phyloP scores from a whole-genome alignment of 169 alveolate species.

The Cystoisospora suis region DNA sequence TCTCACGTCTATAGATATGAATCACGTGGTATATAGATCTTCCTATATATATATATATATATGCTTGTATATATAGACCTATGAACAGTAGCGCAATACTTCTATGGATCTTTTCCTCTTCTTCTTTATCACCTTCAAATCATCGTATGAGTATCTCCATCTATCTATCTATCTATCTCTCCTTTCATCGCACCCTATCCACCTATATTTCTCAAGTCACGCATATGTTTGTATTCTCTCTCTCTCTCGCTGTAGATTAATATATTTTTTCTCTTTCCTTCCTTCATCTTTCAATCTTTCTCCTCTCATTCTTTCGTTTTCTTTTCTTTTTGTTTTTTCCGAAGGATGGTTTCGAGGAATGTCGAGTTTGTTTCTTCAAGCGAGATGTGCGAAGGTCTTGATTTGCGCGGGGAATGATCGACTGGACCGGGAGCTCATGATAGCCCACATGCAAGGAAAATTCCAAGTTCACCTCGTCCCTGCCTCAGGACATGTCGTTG shows the following conservation, averaged over 20 bases:
- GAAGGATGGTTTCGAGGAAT: conserved; percentile 88
- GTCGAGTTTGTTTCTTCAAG: conserved; percentile 78
- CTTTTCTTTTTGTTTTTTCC: neutral
- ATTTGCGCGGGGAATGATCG: conserved; percentile 87
- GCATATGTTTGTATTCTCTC: neutral
- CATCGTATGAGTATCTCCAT: too few relatives aligned
- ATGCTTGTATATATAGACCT: too few relatives aligned
- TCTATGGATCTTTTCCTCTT: too few relatives aligned
- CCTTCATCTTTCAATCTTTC: neutral
- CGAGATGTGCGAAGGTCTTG: conserved; percentile 79
- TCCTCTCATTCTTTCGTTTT: neutral
- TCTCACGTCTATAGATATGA: neutral
- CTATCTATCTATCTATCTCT: neutral
- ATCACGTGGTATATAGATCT: neutral
- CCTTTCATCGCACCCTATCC: neutral
- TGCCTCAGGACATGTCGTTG: conserved; percentile 86
- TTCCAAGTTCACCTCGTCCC: conserved; percentile 81
- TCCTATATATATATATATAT: too few relatives aligned
- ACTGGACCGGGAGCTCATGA: conserved; percentile 87
- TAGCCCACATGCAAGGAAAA: conserved; percentile 91
- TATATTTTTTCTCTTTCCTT: neutral
- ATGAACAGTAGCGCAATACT: too few relatives aligned
- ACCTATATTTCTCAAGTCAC: neutral
- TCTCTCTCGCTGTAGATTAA: neutral
- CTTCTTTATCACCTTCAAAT: too few relatives aligned